Evolutionary conservation across 2,329 filamentous ascomycete species (phyloP), one percentile per base, ranked within the genome.

Genomic region (Microdochium nivale): DNA sequence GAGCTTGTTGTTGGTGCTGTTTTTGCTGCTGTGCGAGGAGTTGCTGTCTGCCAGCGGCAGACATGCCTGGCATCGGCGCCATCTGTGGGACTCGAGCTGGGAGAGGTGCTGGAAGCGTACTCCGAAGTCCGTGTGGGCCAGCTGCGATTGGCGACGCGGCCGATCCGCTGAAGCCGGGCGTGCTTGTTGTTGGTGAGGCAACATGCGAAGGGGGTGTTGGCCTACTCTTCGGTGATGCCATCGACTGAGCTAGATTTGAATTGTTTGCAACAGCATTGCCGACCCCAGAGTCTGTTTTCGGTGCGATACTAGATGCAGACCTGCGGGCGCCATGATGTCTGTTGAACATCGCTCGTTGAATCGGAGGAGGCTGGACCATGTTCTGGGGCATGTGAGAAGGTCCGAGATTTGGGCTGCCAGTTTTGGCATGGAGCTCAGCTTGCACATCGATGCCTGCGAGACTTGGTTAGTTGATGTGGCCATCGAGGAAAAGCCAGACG

Each of bases 391-490:
- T 78, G 67, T 82, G 78, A 60, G 80, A 88, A 60, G 80, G 84
- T 54, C 78, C 86, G 56, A 94, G 77, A 62, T 85, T 87, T 50
- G 91, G 90, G 70, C 88, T 95, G 61, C 87, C 89, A 48, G 88
- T 91, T 76, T 96, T 97, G 66, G 91, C 86, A 57, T 88, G 88
- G 61, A 99, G 80, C 72, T 97, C 94, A 56, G 91, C 88, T 73
- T 97, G 90, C 48, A 99, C 94, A 77, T 99, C 92, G 70, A 97
- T 96, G 61, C 90, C 90, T 95, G 27, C 47, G 50, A 52, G 23
- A 51, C 24, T 51, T 27, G 25, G 23, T 27, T 33, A 9, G 25
- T 24, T 16, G 1, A n/a, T n/a, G 16, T 9, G 19, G 11, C 33
- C 25, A 48, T 27, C 33, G n/a, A 35, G 46, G 14, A 40, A 44